phyloP scores from a whole-genome alignment of 1,139 yeast genomes.

The Spathaspora sp. region DNA sequence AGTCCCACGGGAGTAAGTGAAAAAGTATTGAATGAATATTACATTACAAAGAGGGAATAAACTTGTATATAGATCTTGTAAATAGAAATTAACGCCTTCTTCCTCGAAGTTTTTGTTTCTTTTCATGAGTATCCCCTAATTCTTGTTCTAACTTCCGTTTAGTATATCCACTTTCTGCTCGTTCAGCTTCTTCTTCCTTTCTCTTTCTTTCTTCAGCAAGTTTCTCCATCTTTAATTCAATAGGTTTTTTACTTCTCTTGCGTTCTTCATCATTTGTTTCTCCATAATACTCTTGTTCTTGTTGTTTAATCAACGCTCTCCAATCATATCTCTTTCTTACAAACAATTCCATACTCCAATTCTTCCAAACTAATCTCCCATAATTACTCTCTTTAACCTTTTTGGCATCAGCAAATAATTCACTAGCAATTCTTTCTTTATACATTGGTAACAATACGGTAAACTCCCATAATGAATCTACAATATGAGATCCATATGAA shows the following conservation, averaged over 20 bases:
- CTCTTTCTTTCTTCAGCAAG: slow-evolving; percentile 33
- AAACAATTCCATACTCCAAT: slow-evolving; percentile 85
- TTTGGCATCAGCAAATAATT: slow-evolving; percentile 58
- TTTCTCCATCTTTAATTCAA: slow-evolving; percentile 45
- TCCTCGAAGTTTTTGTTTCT: slow-evolving; percentile 30
- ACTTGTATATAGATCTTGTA: slow-evolving; percentile 3
- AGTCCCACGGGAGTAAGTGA: slow-evolving; percentile 71
- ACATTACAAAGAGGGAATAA: slow-evolving; percentile 23
- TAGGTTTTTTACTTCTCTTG: slow-evolving; percentile 35
- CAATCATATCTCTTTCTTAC: slow-evolving; percentile 77
- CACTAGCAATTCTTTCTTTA: slow-evolving; percentile 82
- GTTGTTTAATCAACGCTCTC: slow-evolving; percentile 72
- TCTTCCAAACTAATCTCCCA: slow-evolving; percentile 92
- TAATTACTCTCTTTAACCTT: slow-evolving; percentile 80
- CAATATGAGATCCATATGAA: slow-evolving; percentile 89
- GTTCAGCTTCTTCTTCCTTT: slow-evolving; percentile 25
- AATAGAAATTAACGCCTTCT: slow-evolving; percentile 20
- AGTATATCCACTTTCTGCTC: slow-evolving; percentile 16
- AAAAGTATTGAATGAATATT: slow-evolving; percentile 50
- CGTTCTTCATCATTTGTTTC: slow-evolving; percentile 15
- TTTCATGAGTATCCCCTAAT: slow-evolving; percentile 14
- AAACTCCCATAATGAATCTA: slow-evolving; percentile 81
- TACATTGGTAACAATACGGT: slow-evolving; percentile 76
- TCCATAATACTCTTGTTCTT: slow-evolving; percentile 54
- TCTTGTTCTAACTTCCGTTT: slow-evolving; percentile 23